Evolutionary conservation across 2,329 filamentous ascomycete genomes (phyloP).

Genomic region (Nannizzia gypsea): DNA sequence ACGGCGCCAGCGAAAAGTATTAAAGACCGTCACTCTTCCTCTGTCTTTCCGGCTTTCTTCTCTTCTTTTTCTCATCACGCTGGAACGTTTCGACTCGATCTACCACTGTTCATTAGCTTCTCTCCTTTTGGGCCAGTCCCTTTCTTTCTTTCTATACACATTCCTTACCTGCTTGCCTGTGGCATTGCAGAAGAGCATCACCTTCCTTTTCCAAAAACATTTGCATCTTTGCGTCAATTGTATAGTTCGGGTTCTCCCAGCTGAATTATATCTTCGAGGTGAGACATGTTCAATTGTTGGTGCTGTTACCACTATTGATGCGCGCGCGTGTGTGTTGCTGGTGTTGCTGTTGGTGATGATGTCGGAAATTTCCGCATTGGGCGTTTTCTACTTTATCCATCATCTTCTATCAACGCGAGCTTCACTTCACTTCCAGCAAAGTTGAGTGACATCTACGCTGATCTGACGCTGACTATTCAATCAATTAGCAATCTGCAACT

Average conservation of each 20-base stretch:
- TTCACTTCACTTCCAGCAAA: neutral
- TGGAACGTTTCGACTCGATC: slow-evolving; percentile 9
- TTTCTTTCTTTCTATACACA: slow-evolving; percentile 1
- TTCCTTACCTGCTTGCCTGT: slow-evolving; percentile 4
- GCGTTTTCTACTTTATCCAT: neutral
- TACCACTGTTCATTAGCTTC: neutral
- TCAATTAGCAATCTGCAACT: slow-evolving; percentile 3
- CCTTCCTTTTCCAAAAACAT: neutral
- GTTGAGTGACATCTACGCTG: neutral
- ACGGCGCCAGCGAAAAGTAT: neutral
- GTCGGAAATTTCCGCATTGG: neutral
- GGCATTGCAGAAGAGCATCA: slow-evolving; percentile 1
- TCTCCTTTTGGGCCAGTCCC: slow-evolving; percentile 10
- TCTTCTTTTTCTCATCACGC: slow-evolving; percentile 8
- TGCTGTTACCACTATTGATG: neutral
- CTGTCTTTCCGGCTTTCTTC: neutral
- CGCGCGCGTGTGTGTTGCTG: neutral
- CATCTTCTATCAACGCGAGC: neutral
- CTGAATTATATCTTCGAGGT: neutral
- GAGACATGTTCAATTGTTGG: neutral
- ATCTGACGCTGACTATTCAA: neutral
- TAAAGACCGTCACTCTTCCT: neutral
- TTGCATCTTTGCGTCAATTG: neutral
- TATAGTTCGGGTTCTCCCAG: neutral
- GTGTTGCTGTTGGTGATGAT: neutral